phyloP scores from a whole-genome alignment of 352 stramenopile species.

The Peronospora farinosa region DNA sequence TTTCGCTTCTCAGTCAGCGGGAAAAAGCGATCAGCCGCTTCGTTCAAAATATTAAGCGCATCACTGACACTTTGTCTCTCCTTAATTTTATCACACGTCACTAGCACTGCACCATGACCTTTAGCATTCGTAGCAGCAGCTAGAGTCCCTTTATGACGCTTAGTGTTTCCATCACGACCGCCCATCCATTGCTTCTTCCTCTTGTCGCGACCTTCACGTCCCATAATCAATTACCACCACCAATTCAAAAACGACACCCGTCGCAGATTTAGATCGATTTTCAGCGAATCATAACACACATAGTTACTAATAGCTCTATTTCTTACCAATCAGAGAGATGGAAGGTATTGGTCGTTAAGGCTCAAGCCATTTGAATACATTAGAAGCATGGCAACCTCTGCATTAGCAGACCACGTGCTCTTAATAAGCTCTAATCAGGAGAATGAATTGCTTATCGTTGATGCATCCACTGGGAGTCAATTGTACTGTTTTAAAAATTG shows the following conservation, averaged over 20 bases:
- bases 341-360: slow-evolving; percentile 21
- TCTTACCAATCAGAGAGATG: slow-evolving; percentile 18
- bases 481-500: slow-evolving; percentile 77
- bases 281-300: slow-evolving; percentile 20
- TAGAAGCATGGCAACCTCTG: slow-evolving; percentile 30
- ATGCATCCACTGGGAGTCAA: slow-evolving; percentile 53
- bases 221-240: slow-evolving; percentile 18
- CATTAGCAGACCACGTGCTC: slow-evolving; percentile 56
- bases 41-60: slow-evolving; percentile 70
- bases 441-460: slow-evolving; percentile 55
- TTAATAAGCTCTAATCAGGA: slow-evolving; percentile 60
- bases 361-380: not conserved
- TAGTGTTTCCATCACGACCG: slow-evolving; percentile 32
- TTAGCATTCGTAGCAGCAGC: slow-evolving; percentile 49
- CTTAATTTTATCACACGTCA: slow-evolving; percentile 75
- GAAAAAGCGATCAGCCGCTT: slow-evolving; percentile 60
- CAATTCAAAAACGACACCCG: slow-evolving; percentile 2
- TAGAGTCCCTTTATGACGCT: slow-evolving; percentile 56
- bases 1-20: slow-evolving; percentile 23
- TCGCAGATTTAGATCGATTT: slow-evolving; percentile 1
- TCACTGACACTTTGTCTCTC: slow-evolving; percentile 67
- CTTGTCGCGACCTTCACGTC: slow-evolving; percentile 34
- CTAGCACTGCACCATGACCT: slow-evolving; percentile 48
- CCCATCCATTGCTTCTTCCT: slow-evolving; percentile 54
- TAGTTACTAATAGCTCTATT: not conserved